phyloP scores from a whole-genome alignment of 139 green algal genomes.

The Chlorella sp. region DNA sequence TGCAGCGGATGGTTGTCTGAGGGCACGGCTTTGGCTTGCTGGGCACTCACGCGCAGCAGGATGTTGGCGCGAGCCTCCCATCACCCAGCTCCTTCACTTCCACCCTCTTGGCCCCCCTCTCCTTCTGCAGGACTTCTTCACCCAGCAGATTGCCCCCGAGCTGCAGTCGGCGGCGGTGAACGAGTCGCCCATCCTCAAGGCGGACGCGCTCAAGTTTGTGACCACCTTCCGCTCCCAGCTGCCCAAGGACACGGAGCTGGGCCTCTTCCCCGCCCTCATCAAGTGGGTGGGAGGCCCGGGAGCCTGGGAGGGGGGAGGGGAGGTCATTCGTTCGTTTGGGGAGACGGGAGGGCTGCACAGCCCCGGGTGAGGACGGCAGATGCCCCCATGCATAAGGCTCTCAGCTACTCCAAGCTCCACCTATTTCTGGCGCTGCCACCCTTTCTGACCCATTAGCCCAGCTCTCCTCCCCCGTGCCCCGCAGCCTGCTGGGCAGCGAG shows the following conservation, averaged over 20 bases:
- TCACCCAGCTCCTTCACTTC: background rate
- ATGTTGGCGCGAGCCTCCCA: too few species aligned
- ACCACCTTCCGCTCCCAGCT: constrained; percentile 91
- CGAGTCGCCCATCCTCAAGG: constrained; percentile 86
- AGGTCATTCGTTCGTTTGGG: background rate
- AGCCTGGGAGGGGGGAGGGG: background rate
- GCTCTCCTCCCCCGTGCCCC: background rate
- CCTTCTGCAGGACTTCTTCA: constrained; percentile 23
- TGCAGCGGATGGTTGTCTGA: too few species aligned
- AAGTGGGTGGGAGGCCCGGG: too few species aligned
- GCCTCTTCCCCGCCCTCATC: constrained; percentile 73
- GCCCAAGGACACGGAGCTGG: constrained; percentile 71
- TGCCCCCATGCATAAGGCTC: background rate
- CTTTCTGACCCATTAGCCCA: background rate
- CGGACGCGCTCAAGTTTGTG: constrained; percentile 96
- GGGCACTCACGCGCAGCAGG: too few species aligned
- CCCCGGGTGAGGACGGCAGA: too few species aligned
- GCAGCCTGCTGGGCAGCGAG: constrained; percentile 61
- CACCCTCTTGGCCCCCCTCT: background rate
- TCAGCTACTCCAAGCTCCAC: background rate
- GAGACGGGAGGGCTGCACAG: background rate
- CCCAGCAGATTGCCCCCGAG: constrained; percentile 88
- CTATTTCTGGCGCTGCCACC: background rate
- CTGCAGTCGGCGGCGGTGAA: constrained; percentile 66
- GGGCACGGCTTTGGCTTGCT: too few species aligned